phyloP scores from a whole-genome alignment of 148 eudicot species.

The Amaranthus hypochondriacus region DNA sequence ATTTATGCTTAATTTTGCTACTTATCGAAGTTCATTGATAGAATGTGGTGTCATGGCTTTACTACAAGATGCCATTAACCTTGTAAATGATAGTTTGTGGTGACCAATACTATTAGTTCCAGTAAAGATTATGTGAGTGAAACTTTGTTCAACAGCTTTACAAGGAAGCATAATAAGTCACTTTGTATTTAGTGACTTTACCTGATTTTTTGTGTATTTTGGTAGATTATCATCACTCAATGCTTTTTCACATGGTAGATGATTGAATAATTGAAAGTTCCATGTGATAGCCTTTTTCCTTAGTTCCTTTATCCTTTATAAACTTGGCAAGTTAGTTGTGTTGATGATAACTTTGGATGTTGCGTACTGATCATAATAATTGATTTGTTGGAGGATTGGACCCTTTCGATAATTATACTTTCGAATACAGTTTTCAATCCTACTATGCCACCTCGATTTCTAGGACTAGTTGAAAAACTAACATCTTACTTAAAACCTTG shows the following conservation, averaged over 20 bases:
- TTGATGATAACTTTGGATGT: neutral
- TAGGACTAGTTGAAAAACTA: too few relatives aligned
- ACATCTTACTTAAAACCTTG: too few relatives aligned
- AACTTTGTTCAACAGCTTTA: slow-evolving; percentile 6
- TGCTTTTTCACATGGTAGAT: slow-evolving; percentile 12
- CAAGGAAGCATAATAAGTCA: neutral
- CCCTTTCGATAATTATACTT: slow-evolving; percentile 7
- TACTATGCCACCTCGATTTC: too few relatives aligned
- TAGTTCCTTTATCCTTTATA: neutral
- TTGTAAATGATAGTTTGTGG: neutral
- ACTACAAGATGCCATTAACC: neutral
- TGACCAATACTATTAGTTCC: neutral
- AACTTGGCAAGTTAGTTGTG: neutral
- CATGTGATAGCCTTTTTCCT: slow-evolving; percentile 6
- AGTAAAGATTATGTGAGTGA: neutral
- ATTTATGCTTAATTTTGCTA: neutral
- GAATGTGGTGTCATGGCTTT: slow-evolving; percentile 3
- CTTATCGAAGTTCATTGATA: neutral
- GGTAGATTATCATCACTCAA: neutral
- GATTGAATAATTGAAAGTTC: neutral
- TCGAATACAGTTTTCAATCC: neutral
- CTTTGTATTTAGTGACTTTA: slow-evolving; percentile 6
- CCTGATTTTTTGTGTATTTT: neutral
- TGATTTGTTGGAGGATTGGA: neutral
- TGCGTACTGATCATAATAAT: neutral